Conservation (phyloP, 2,329 filamentous ascomycete species). For the Fusarium sp. region DNA sequence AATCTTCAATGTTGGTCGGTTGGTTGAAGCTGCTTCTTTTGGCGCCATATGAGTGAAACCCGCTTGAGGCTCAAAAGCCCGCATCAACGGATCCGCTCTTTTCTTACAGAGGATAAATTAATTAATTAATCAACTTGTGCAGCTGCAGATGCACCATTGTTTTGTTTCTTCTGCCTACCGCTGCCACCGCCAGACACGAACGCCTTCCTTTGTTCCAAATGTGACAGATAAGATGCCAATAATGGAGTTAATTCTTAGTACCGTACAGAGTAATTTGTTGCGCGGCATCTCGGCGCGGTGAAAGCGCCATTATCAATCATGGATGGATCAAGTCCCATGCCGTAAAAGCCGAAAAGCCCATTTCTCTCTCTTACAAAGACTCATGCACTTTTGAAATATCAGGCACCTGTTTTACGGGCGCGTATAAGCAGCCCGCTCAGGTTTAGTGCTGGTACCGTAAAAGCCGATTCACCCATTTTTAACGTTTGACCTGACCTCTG, state of each 20-base stretch:
- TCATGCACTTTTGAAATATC: conserved; percentile 4
- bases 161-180: conserved; percentile 1
- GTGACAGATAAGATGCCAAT: conserved; percentile 11
- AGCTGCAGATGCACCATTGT: neutral
- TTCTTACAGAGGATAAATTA: conserved; percentile 10
- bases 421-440: conserved; percentile 11
- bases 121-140: neutral
- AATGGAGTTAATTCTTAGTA: neutral
- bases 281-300: conserved; percentile 10
- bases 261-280: conserved; percentile 4
- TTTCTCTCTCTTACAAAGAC: neutral
- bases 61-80: conserved; percentile 13
- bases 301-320: conserved; percentile 11
- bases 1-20: neutral
- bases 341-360: conserved; percentile 26
- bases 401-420: conserved; percentile 26
- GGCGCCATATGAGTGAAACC: conserved; percentile 26
- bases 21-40: neutral
- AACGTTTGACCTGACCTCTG: conserved; percentile 19
- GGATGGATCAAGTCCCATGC: conserved; percentile 2
- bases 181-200: conserved; percentile 26
- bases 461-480: neutral
- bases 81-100: conserved; percentile 26
- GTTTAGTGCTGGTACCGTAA: neutral
- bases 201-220: neutral